Evolutionary conservation across 768 basidiomycete species (phyloP).

Genomic region (Serendipita sp.): DNA sequence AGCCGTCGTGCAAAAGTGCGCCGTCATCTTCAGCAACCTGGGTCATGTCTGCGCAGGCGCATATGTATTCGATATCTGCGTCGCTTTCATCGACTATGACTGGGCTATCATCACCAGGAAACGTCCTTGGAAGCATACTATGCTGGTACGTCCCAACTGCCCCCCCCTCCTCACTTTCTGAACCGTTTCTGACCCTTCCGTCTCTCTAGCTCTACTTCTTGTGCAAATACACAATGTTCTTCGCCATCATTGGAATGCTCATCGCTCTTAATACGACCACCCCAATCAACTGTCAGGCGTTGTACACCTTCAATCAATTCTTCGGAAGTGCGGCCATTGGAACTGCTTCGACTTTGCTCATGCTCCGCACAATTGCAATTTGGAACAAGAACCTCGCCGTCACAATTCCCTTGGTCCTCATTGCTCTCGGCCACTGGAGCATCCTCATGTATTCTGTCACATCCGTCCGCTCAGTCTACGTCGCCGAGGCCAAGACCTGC

Average conservation of each 20-base stretch:
- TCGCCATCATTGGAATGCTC: constrained; percentile 3
- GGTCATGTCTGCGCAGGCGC: constrained; percentile 1
- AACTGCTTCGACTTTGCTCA: constrained; percentile 12
- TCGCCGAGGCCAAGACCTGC: constrained; percentile 3
- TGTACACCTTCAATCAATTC: constrained; percentile 33
- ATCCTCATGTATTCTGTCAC: constrained; percentile 44
- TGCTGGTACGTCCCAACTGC: background rate
- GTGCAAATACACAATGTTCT: constrained; percentile 5
- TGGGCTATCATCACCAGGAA: constrained; percentile 3
- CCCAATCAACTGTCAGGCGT: constrained; percentile 27
- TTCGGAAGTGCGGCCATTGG: constrained; percentile 12
- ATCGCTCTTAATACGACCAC: background rate
- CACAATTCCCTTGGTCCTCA: constrained; percentile 30
- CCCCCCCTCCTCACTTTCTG: background rate
- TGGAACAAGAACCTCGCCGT: constrained; percentile 46
- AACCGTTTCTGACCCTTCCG: background rate
- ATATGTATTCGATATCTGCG: constrained; percentile 3
- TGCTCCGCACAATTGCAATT: constrained; percentile 35
- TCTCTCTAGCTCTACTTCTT: background rate
- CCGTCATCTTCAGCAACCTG: constrained; percentile 3
- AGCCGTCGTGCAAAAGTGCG: background rate
- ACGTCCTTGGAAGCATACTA: constrained; percentile 4
- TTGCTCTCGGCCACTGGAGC: constrained; percentile 57
- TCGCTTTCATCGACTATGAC: constrained; percentile 6
- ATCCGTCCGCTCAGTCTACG: background rate